Conservation (phyloP, 163 green algal genomes). For the Picocystis sp. region DNA sequence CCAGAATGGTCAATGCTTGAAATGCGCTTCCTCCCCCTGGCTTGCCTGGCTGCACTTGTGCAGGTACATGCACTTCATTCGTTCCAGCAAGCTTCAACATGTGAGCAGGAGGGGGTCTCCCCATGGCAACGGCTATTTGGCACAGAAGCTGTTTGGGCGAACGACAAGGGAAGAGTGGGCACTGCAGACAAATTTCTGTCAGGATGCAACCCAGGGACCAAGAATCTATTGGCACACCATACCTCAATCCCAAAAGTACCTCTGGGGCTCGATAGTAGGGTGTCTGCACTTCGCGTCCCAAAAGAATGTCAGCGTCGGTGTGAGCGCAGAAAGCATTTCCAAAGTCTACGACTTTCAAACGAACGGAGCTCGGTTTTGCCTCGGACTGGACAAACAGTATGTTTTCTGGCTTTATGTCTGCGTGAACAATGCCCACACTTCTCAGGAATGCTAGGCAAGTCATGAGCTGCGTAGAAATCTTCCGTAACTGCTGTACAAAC, state of each 20-base stretch:
- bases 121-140: no score
- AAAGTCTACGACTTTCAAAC: constrained; percentile 8
- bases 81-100: no score
- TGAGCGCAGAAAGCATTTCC: neutral
- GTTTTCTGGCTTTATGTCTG: constrained; percentile 7
- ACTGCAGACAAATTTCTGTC: constrained; percentile 5
- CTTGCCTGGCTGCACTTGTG: no score
- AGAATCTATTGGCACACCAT: neutral
- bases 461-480: constrained; percentile 2
- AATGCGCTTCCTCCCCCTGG: no score
- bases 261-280: constrained; percentile 8
- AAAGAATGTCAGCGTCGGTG: neutral
- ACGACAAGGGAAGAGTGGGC: constrained; percentile 4
- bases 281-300: constrained; percentile 2
- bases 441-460: neutral
- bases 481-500: neutral
- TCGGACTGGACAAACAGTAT: neutral
- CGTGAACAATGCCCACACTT: constrained; percentile 1
- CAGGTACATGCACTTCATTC: no score
- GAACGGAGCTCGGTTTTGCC: neutral
- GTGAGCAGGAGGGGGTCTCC: no score
- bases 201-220: constrained; percentile 10
- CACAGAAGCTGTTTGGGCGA: no score
- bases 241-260: neutral
- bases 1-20: no score